These are phyloP conservation scores for Pythium coloratum DNA, from an alignment of 352 stramenopile species.

Conservation along the genomic window DNA sequence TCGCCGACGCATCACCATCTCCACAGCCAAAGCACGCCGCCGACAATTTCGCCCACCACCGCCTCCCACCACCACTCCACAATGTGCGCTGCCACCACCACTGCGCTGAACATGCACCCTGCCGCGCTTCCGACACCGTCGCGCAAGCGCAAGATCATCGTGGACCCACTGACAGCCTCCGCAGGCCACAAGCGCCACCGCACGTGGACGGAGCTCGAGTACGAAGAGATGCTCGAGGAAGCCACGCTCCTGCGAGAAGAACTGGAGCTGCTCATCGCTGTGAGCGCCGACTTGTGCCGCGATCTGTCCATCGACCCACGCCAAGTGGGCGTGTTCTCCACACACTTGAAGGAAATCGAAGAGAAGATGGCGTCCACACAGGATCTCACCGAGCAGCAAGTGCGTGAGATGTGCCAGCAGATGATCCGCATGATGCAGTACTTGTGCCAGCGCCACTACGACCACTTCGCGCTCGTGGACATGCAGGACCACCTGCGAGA, in stretches of 20 bases:
- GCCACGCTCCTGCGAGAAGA: constrained; percentile 67
- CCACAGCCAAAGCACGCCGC: background rate
- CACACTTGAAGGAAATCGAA: constrained; percentile 42
- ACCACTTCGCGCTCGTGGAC: constrained; percentile 67
- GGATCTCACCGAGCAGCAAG: constrained; percentile 51
- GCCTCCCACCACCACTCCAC: background rate
- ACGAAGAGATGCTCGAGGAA: constrained; percentile 72
- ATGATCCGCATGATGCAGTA: constrained; percentile 79
- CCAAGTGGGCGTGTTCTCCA: constrained; percentile 33
- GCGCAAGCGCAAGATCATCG: constrained; percentile 34
- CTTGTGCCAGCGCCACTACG: constrained; percentile 60
- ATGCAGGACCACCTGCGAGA: constrained; percentile 72
- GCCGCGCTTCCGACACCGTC: constrained; percentile 4
- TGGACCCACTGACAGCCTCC: constrained; percentile 11
- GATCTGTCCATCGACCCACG: constrained; percentile 46
- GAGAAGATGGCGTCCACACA: constrained; percentile 47
- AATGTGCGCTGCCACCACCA: constrained; percentile 9
- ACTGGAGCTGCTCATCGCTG: constrained; percentile 62
- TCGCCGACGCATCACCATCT: constrained; percentile 12
- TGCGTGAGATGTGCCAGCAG: constrained; percentile 64
- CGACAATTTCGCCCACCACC: background rate
- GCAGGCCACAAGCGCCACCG: constrained; percentile 50
- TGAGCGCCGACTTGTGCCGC: constrained; percentile 53
- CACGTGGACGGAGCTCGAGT: constrained; percentile 67
- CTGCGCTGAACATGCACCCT: constrained; percentile 8